phyloP scores from a whole-genome alignment of 257 asterid genomes.

The Ballota nigra region DNA sequence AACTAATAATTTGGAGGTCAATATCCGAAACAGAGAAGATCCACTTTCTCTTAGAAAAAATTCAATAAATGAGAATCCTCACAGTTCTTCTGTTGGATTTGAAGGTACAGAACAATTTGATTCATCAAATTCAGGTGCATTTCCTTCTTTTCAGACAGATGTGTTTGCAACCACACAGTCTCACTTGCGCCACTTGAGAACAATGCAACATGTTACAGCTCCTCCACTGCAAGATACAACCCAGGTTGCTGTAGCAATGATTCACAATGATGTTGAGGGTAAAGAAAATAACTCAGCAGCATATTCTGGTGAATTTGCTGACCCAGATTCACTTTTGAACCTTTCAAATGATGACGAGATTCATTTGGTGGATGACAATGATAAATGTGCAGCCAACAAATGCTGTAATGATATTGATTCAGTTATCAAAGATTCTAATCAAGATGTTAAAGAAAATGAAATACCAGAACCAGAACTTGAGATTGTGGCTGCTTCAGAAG shows the following conservation, averaged over 20 bases:
- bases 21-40: no score
- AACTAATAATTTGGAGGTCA: constrained; percentile 37
- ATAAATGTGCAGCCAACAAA: constrained; percentile 36
- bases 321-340: constrained; percentile 85
- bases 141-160: constrained; percentile 34
- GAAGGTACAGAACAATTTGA: constrained; percentile 40
- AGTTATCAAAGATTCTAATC: constrained; percentile 37
- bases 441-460: constrained; percentile 35
- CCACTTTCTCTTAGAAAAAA: neutral
- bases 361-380: constrained; percentile 55
- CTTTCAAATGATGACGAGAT: constrained; percentile 76
- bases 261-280: constrained; percentile 32
- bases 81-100: constrained; percentile 38
- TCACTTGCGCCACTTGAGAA: constrained; percentile 41
- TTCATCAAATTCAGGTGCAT: constrained; percentile 42
- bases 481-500: constrained; percentile 28
- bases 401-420: constrained; percentile 30
- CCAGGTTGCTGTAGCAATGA: constrained; percentile 36
- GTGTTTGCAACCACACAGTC: constrained; percentile 45
- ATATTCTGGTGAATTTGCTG: constrained; percentile 54
- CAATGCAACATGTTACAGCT: constrained; percentile 39
- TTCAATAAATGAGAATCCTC: constrained; percentile 38
- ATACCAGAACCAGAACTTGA: constrained; percentile 35
- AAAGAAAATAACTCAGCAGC: constrained; percentile 36
- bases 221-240: constrained; percentile 34